Evolutionary conservation across 257 asterid genomes (phyloP).

Genomic region (Primulina tabacum): DNA sequence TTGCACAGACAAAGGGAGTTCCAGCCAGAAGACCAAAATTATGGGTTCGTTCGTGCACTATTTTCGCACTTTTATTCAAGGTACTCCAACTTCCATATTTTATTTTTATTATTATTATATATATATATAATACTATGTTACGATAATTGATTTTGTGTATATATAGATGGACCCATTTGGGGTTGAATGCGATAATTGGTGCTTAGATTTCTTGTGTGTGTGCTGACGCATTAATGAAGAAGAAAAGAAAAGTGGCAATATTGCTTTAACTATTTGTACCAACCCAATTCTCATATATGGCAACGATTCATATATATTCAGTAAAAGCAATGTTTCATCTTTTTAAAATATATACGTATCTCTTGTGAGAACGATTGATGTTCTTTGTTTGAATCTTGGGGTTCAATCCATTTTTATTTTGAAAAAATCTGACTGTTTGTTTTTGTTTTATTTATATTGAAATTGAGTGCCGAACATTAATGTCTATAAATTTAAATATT

Average conservation of each 20-base stretch:
- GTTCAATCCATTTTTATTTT: too few relatives aligned
- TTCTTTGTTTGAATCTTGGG: neutral
- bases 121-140: too few relatives aligned
- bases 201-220: neutral
- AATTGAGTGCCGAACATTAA: too few relatives aligned
- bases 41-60: constrained; percentile 19
- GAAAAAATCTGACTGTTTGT: too few relatives aligned
- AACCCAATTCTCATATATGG: neutral
- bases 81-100: neutral
- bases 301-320: constrained; percentile 1
- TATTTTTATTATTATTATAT: neutral
- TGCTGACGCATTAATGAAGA: constrained; percentile 3
- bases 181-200: neutral
- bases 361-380: constrained; percentile 40
- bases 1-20: constrained; percentile 14
- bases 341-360: constrained; percentile 20
- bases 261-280: constrained; percentile 1
- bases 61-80: constrained; percentile 4
- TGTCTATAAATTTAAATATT: too few relatives aligned
- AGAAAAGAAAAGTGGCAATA: neutral
- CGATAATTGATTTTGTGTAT: too few relatives aligned
- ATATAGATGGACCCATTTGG: too few relatives aligned
- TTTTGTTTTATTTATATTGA: too few relatives aligned
- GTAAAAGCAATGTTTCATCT: constrained; percentile 14
- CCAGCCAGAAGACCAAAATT: neutral